Percentiles rank a stretch among this genome's conserved stretches.
These are phyloP conservation scores for Urtica urens DNA, from an alignment of 306 rosid genomes.

Conservation along the genomic window DNA sequence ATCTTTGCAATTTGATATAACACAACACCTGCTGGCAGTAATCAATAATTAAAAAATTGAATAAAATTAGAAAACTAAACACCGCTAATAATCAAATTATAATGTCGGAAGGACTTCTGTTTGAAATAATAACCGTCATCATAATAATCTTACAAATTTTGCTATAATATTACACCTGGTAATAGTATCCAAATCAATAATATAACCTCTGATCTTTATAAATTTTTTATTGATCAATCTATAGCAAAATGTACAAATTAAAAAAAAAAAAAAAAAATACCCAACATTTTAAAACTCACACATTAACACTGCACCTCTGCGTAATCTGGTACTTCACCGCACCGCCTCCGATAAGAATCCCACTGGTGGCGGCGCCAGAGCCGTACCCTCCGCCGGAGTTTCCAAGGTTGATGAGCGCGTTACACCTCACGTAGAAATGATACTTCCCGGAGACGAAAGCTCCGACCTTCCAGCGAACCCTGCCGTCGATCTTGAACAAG, in stretches of 20 bases:
- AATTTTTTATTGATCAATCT: conserved; percentile 10
- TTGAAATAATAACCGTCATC: no score
- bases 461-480: conserved; percentile 85
- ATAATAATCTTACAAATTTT: conserved; percentile 19
- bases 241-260: conserved; percentile 33
- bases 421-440: conserved; percentile 57
- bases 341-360: conserved; percentile 31
- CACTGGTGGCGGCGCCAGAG: conserved; percentile 26
- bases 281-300: conserved; percentile 22
- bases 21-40: no score
- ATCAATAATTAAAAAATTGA: no score
- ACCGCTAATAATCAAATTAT: no score
- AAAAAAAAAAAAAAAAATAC: conserved; percentile 1
- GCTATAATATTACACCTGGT: no score
- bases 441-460: conserved; percentile 46
- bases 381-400: conserved; percentile 11
- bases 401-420: conserved; percentile 50
- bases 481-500: conserved; percentile 43
- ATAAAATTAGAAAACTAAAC: no score
- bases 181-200: no score
- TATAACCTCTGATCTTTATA: background rate
- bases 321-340: conserved; percentile 64
- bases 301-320: conserved; percentile 56
- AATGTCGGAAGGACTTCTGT: no score
- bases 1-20: no score